Conservation (phyloP, 805 yeast genomes). For the Pichia ethanolica region DNA sequence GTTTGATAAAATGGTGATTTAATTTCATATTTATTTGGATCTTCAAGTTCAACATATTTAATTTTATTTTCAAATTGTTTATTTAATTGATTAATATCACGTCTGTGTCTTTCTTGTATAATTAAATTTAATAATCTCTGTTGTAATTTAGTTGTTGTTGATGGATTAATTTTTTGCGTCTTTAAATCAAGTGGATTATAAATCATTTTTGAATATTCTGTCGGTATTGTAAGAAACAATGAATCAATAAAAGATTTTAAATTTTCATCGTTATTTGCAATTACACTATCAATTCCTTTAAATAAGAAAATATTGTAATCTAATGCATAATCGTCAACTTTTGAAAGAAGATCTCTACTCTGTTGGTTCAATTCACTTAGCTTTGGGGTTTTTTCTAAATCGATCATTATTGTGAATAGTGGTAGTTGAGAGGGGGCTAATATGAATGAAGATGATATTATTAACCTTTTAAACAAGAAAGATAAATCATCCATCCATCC, state of each 20-base stretch:
- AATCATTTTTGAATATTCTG: conserved; percentile 19
- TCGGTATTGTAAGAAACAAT: conserved; percentile 16
- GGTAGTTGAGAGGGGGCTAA: no score
- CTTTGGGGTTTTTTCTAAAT: background rate
- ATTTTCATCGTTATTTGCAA: conserved; percentile 16
- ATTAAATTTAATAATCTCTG: conserved; percentile 27
- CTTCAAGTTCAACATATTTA: conserved; percentile 17
- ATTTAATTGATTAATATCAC: conserved; percentile 26
- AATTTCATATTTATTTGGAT: conserved; percentile 28
- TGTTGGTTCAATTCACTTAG: conserved; percentile 1
- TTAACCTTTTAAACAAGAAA: no score
- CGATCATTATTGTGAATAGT: background rate
- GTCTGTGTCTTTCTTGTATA: conserved; percentile 30
- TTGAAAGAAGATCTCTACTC: conserved; percentile 13
- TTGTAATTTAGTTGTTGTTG: conserved; percentile 29
- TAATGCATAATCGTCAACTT: conserved; percentile 30
- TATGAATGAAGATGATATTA: no score
- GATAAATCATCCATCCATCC: no score
- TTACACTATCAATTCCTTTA: conserved; percentile 23
- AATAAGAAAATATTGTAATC: conserved; percentile 33
- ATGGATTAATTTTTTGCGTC: conserved; percentile 12
- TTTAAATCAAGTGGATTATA: conserved; percentile 17
- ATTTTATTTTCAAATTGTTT: conserved; percentile 17
- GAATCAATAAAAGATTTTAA: conserved; percentile 19
- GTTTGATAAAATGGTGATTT: conserved; percentile 26